Evolutionary conservation across 176 grass and related monocot genomes (phyloP).

Genomic region (Zea luxurians): DNA sequence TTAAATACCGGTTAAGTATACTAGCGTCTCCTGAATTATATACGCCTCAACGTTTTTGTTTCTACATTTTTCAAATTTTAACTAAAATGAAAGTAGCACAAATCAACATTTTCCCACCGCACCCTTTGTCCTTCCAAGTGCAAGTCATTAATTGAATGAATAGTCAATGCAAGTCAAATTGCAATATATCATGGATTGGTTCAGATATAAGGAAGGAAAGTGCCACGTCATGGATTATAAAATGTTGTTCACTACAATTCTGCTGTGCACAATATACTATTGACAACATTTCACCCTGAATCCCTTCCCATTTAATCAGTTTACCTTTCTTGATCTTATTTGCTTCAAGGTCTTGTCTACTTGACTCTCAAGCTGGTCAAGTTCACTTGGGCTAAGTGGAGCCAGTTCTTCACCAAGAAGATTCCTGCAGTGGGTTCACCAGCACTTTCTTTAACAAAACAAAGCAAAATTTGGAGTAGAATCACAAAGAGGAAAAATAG

Average conservation of each 20-base stretch:
- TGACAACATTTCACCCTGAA: background rate
- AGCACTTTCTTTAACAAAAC: background rate
- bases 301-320: background rate
- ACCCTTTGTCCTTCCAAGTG: background rate
- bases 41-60: background rate
- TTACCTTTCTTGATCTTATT: constrained; percentile 87
- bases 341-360: constrained; percentile 66
- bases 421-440: constrained; percentile 49
- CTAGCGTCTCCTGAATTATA: background rate
- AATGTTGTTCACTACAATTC: background rate
- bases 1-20: background rate
- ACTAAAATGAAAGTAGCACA: background rate
- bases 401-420: constrained; percentile 85
- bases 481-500: background rate
- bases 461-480: background rate
- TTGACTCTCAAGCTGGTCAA: constrained; percentile 79
- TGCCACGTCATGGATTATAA: background rate
- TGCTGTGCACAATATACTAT: background rate
- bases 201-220: background rate
- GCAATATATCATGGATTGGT: background rate
- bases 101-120: background rate
- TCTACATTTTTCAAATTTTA: background rate
- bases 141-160: background rate
- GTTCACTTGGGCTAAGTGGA: constrained; percentile 50
- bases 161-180: background rate